A percentile compares a stretch with the other conserved stretches of the same genome.
Evolutionary conservation across 805 yeast species (phyloP).

Genomic region (Candida mattraensis): DNA sequence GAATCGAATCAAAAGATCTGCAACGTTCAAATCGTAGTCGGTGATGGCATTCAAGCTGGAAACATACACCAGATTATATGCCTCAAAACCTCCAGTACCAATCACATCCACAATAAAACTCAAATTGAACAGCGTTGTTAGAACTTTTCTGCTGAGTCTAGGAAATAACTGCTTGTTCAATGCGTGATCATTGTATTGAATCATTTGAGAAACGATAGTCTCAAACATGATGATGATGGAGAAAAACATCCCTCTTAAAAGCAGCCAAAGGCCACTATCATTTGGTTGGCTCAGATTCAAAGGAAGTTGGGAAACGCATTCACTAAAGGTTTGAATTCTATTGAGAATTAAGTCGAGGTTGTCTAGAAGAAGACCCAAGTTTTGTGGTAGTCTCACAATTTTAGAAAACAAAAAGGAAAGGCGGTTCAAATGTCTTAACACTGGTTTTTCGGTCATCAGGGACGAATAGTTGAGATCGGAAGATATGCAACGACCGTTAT

Average conservation of each 20-base stretch:
- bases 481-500: constrained; percentile 16
- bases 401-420: constrained; percentile 41
- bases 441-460: constrained; percentile 34
- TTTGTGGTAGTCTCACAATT: constrained; percentile 18
- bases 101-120: constrained; percentile 51
- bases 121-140: constrained; percentile 43
- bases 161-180: constrained; percentile 15
- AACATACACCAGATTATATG: constrained; percentile 59
- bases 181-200: constrained; percentile 27
- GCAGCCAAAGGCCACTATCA: constrained; percentile 23
- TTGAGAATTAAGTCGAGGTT: constrained; percentile 24
- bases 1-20: constrained; percentile 30
- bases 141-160: constrained; percentile 31
- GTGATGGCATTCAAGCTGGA: constrained; percentile 44
- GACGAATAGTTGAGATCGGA: constrained; percentile 1
- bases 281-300: constrained; percentile 11
- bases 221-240: constrained; percentile 51
- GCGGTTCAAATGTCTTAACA: constrained; percentile 47
- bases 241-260: constrained; percentile 40
- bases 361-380: constrained; percentile 14
- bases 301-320: constrained; percentile 17
- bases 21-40: constrained; percentile 28
- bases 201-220: constrained; percentile 42
- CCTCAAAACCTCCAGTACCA: constrained; percentile 65
- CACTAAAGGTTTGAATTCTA: constrained; percentile 35